Percentiles rank a stretch among this genome's conserved stretches.
phyloP scores from a whole-genome alignment of 768 basidiomycete genomes.

The Chiua virens region DNA sequence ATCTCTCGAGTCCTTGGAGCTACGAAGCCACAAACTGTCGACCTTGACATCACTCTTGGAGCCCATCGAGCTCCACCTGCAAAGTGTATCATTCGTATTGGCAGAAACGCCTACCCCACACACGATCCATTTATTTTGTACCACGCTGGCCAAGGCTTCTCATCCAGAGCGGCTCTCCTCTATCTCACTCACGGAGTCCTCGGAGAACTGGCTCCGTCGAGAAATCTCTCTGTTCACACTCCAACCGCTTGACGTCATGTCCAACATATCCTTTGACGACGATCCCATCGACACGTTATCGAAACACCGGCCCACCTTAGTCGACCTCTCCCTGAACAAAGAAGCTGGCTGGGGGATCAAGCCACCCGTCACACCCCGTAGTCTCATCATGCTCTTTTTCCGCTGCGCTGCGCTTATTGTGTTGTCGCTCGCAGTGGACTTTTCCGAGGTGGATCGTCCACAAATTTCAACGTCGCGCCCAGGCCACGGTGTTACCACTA shows the following conservation, averaged over 20 bases:
- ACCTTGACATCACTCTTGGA: slow-evolving; percentile 22
- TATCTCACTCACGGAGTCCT: slow-evolving; percentile 7
- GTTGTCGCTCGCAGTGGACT: slow-evolving; percentile 24
- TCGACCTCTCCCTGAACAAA: slow-evolving; percentile 14
- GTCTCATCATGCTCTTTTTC: slow-evolving; percentile 21
- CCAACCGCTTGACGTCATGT: slow-evolving; percentile 9
- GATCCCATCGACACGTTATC: slow-evolving; percentile 15
- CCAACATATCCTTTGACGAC: slow-evolving; percentile 21
- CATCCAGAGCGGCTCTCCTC: background rate
- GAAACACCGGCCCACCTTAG: slow-evolving; percentile 20
- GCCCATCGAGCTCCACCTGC: slow-evolving; percentile 14
- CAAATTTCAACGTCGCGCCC: background rate
- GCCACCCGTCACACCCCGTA: slow-evolving; percentile 18
- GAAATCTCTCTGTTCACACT: slow-evolving; percentile 2
- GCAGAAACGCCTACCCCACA: slow-evolving; percentile 8
- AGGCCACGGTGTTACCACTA: slow-evolving; percentile 10
- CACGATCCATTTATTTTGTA: slow-evolving; percentile 21
- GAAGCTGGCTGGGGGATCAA: slow-evolving; percentile 16
- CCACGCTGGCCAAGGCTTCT: slow-evolving; percentile 16
- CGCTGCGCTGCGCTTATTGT: slow-evolving; percentile 6
- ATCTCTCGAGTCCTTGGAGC: slow-evolving; percentile 6
- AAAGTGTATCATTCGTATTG: slow-evolving; percentile 15
- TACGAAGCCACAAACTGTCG: slow-evolving; percentile 7
- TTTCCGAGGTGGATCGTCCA: slow-evolving; percentile 16
- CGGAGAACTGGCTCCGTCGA: slow-evolving; percentile 13